phyloP scores from a whole-genome alignment of 306 rosid genomes.

The Quercus ilex region DNA sequence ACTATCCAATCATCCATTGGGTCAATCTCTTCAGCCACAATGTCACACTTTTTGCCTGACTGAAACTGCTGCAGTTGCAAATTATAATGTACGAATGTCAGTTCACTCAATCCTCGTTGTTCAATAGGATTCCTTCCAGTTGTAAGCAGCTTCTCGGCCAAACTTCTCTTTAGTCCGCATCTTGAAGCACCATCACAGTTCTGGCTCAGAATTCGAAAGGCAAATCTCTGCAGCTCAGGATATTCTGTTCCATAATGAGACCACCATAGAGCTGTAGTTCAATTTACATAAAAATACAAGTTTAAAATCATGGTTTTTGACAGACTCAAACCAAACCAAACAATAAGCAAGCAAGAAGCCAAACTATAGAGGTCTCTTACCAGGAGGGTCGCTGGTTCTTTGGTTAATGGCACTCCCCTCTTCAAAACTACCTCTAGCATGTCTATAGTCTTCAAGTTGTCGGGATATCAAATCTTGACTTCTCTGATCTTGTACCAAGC shows the following conservation, averaged over 20 bases:
- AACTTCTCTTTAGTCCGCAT: conserved; percentile 15
- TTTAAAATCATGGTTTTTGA: neutral
- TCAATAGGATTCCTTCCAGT: conserved; percentile 16
- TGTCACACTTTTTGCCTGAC: neutral
- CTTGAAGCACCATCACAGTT: conserved; percentile 21
- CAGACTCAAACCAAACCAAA: neutral
- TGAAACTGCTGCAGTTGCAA: conserved; percentile 21
- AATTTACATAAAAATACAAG: neutral
- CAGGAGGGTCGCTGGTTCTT: conserved; percentile 8
- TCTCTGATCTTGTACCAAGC: neutral
- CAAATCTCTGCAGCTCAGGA: conserved; percentile 31
- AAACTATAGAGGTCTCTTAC: neutral
- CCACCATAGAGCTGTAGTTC: conserved; percentile 25
- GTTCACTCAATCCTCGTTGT: conserved; percentile 6
- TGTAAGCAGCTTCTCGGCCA: conserved; percentile 24
- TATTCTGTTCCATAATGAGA: conserved; percentile 8
- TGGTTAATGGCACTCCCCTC: neutral
- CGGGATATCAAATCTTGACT: conserved; percentile 6
- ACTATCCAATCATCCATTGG: conserved; percentile 21
- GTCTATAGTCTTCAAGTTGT: conserved; percentile 19
- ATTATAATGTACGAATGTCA: conserved; percentile 21
- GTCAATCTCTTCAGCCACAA: conserved; percentile 13
- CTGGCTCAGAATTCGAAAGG: conserved; percentile 26
- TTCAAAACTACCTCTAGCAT: conserved; percentile 12
- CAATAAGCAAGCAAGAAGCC: neutral